Evolutionary conservation across 2,329 filamentous ascomycete species (phyloP).

Genomic region (Dryadomyces sulphureus): DNA sequence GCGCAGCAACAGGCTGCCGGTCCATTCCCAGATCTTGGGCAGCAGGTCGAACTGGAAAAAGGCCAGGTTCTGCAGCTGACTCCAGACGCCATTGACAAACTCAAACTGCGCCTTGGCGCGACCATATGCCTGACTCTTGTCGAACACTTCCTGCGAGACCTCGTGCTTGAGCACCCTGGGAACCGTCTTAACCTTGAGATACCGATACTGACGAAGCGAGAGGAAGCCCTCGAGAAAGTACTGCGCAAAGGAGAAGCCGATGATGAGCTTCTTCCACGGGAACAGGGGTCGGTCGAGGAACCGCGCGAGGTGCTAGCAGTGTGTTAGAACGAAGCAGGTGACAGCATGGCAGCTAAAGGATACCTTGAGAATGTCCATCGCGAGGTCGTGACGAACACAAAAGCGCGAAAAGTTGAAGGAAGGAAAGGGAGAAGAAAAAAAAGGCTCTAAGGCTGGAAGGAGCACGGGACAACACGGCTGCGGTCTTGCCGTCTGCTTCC

Average conservation of each 20-base stretch:
- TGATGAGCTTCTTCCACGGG: slow-evolving; percentile 93
- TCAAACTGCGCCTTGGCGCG: slow-evolving; percentile 88
- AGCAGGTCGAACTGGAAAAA: slow-evolving; percentile 86
- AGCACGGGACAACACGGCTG: too few species aligned
- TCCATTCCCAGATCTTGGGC: slow-evolving; percentile 76
- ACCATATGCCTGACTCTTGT: slow-evolving; percentile 92
- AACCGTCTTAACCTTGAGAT: slow-evolving; percentile 64
- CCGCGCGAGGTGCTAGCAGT: slow-evolving; percentile 54
- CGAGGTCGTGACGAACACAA: neutral
- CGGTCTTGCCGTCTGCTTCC: neutral
- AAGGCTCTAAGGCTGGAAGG: too few species aligned
- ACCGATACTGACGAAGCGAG: slow-evolving; percentile 75
- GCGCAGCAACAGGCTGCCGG: slow-evolving; percentile 57
- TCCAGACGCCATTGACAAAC: slow-evolving; percentile 67
- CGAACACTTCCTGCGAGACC: slow-evolving; percentile 77
- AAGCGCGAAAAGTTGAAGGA: neutral
- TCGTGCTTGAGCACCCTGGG: slow-evolving; percentile 81
- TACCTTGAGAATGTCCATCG: slow-evolving; percentile 2
- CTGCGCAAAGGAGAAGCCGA: slow-evolving; percentile 86
- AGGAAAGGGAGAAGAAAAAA: neutral
- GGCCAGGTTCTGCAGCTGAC: slow-evolving; percentile 74
- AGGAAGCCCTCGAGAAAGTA: slow-evolving; percentile 84
- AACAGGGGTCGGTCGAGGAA: slow-evolving; percentile 84
- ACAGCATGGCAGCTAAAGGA: too few species aligned
- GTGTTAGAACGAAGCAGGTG: neutral